Base-by-base conservation (phyloP, 495 filamentous ascomycete species). In the Neurospora sp. region DNA sequence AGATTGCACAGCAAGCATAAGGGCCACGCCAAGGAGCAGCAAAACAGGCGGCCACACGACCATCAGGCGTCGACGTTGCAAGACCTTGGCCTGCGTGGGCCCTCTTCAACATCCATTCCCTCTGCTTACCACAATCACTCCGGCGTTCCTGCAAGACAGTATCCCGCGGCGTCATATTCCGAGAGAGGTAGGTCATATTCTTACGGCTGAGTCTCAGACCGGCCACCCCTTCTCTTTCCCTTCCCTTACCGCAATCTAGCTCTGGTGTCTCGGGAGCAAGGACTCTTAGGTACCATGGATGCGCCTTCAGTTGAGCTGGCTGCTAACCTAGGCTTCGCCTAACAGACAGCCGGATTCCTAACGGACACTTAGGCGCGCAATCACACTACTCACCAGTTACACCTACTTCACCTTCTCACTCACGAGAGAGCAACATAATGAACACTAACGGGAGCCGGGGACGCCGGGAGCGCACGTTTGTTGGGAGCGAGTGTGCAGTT, bases 401-500 rank as follows among this genome's bases (percentile, higher is more conserved):
- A 40, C 69, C 80, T 74, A 81, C 74, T 73, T 85, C 84, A 53
- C 74, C 74, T 59, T 59, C 48, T 70, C 78, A 68, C 8, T 85
- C 84, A 31, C 81, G 78, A 69, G 79, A 82, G 69, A 84, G 79
- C 74, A 78, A 77, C 76, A 93, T 90, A 85, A 90, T 93, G 75
- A 93, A 90, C 78, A 88, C 93, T 31, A 94, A 98, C 77, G 88
- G 94, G 75, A 90, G 88, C 73, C 89, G 93, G 38, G 91, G 90
- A 73, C 89, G 96, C 81, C 87, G 95, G 74, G 96, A 98, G 82
- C 88, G 96, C 78, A 99, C 96, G 1, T 99, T 97, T 79, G 91
- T 98, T 66, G 96, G 96, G 68, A 93, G 89, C 79, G 91, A 95
- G 83, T 99, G 96, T 81, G 93, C 95, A 68, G 94, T 98, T 14